Conservation (phyloP, 2,329 filamentous ascomycete species). For the Talaromyces sp. region DNA sequence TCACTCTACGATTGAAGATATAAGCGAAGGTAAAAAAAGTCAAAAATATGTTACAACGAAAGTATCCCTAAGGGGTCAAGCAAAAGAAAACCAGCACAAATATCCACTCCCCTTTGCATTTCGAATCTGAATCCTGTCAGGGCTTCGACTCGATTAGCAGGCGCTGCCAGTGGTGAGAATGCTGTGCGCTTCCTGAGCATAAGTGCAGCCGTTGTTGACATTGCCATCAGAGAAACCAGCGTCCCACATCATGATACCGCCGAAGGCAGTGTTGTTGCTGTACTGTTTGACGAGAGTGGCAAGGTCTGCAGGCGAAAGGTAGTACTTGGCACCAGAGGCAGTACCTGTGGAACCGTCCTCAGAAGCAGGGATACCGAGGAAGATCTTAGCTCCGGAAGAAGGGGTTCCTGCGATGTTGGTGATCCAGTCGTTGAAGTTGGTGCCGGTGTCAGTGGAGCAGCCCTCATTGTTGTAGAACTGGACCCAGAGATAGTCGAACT, state of each 20-base stretch:
- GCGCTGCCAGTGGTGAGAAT: constrained; percentile 29
- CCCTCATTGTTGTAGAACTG: constrained; percentile 55
- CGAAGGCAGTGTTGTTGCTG: constrained; percentile 46
- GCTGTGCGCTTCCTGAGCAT: constrained; percentile 49
- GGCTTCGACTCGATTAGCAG: background rate
- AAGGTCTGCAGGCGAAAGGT: constrained; percentile 49
- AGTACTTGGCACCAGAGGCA: constrained; percentile 30
- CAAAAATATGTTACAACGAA: background rate
- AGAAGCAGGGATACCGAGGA: constrained; percentile 50
- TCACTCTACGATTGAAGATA: background rate
- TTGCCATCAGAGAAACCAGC: constrained; percentile 51
- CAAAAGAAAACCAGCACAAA: background rate
- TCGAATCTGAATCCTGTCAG: background rate
- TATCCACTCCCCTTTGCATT: background rate
- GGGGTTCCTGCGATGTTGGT: constrained; percentile 35
- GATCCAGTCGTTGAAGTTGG: constrained; percentile 50
- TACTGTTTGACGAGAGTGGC: constrained; percentile 45
- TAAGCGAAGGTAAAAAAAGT: background rate
- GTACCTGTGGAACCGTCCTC: constrained; percentile 27
- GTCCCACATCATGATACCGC: constrained; percentile 61
- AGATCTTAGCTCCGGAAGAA: constrained; percentile 50
- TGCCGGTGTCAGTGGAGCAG: constrained; percentile 48
- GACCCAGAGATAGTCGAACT: constrained; percentile 54
- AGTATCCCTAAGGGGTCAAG: background rate
- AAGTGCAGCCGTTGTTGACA: constrained; percentile 42